phyloP scores from a whole-genome alignment of 1,139 yeast genomes.

The Pichia kudriavzevii region DNA sequence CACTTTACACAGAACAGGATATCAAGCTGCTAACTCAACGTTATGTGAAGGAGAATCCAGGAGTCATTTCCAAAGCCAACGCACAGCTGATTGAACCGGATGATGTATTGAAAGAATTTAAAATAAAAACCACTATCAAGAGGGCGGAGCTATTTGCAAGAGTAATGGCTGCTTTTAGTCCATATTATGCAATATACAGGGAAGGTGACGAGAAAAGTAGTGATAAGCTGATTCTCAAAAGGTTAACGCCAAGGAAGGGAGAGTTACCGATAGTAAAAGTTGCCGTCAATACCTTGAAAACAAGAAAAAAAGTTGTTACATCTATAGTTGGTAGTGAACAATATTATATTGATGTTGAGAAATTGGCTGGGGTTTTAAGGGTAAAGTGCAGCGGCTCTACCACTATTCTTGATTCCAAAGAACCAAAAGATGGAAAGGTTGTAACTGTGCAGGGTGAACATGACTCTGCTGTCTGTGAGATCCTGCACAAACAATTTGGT shows the following conservation, averaged over 20 bases:
- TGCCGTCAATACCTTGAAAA: constrained; percentile 62
- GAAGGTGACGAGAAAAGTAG: constrained; percentile 32
- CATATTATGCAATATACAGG: constrained; percentile 46
- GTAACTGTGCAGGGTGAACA: constrained; percentile 92
- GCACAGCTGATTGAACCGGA: constrained; percentile 50
- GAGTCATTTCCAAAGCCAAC: constrained; percentile 40
- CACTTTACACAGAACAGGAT: constrained; percentile 46
- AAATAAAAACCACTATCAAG: constrained; percentile 20
- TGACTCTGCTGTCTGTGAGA: constrained; percentile 49
- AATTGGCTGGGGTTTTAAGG: constrained; percentile 61
- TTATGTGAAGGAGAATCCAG: constrained; percentile 44
- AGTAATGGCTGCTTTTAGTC: constrained; percentile 10
- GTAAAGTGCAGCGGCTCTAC: constrained; percentile 86
- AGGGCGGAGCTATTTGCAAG: constrained; percentile 40
- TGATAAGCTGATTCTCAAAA: constrained; percentile 12
- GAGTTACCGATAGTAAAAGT: constrained; percentile 59
- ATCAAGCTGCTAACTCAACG: constrained; percentile 43
- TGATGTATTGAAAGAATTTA: constrained; percentile 31
- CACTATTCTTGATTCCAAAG: constrained; percentile 50
- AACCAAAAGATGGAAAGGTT: constrained; percentile 38
- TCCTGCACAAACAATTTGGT: constrained; percentile 56
- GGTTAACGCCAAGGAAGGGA: constrained; percentile 48
- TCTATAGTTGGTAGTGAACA: constrained; percentile 61
- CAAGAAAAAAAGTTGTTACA: constrained; percentile 78
- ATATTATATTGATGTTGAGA: constrained; percentile 58